Percentiles rank a stretch among this genome's conserved stretches.
Evolutionary conservation across 768 basidiomycete species (phyloP).

Genomic region (Mycena floridula): DNA sequence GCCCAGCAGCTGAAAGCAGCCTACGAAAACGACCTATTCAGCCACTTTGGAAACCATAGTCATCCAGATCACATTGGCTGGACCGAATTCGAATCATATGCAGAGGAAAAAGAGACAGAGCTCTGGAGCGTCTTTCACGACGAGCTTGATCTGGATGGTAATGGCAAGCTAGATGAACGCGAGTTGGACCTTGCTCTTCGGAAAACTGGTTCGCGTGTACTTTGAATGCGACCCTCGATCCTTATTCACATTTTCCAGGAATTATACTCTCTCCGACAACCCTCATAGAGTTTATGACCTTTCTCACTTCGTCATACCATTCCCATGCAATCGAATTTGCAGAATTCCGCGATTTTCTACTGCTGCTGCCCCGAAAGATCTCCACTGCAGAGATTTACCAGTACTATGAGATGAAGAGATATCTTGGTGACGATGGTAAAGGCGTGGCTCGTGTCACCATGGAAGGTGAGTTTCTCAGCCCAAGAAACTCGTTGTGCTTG

Average conservation of each 20-base stretch:
- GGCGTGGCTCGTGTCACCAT: slow-evolving; percentile 79
- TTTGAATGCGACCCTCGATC: slow-evolving; percentile 12
- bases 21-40: slow-evolving; percentile 75
- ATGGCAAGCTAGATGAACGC: slow-evolving; percentile 69
- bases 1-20: slow-evolving; percentile 59
- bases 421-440: slow-evolving; percentile 68
- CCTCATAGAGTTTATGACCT: slow-evolving; percentile 77
- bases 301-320: slow-evolving; percentile 65
- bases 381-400: slow-evolving; percentile 83
- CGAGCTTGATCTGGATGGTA: slow-evolving; percentile 85
- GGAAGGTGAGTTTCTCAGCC: slow-evolving; percentile 61
- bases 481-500: neutral
- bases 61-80: slow-evolving; percentile 48
- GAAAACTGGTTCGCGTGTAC: slow-evolving; percentile 63
- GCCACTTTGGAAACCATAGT: slow-evolving; percentile 40
- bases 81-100: slow-evolving; percentile 71
- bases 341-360: slow-evolving; percentile 86
- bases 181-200: slow-evolving; percentile 58
- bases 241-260: slow-evolving; percentile 37
- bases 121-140: slow-evolving; percentile 90
- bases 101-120: slow-evolving; percentile 79
- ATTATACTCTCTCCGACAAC: slow-evolving; percentile 64
- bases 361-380: slow-evolving; percentile 76
- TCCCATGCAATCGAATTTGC: slow-evolving; percentile 68
- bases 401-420: slow-evolving; percentile 68